phyloP scores from a whole-genome alignment of 805 yeast genomes.

The Lipomyces mesembrius region DNA sequence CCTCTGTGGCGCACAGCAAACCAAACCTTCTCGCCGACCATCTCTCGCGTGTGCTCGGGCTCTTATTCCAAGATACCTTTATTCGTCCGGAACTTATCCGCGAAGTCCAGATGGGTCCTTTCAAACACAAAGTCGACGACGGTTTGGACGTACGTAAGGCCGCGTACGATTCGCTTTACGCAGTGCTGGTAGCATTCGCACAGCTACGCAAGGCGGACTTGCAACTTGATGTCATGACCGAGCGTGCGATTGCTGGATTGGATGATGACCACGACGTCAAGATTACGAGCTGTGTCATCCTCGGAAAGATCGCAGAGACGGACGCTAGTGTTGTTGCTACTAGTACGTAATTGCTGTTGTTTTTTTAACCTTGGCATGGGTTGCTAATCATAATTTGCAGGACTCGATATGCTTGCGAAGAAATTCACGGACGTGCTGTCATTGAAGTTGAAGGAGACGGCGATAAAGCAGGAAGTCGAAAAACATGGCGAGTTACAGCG shows the following conservation, averaged over 20 bases:
- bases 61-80: slow-evolving; percentile 58
- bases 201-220: slow-evolving; percentile 9
- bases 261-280: slow-evolving; percentile 67
- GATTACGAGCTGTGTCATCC: slow-evolving; percentile 56
- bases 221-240: slow-evolving; percentile 40
- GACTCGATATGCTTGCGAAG: slow-evolving; percentile 42
- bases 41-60: slow-evolving; percentile 55
- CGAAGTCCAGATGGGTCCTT: slow-evolving; percentile 81
- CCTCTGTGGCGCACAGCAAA: slow-evolving; percentile 62
- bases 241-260: slow-evolving; percentile 57
- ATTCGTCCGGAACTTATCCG: slow-evolving; percentile 63
- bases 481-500: slow-evolving; percentile 53
- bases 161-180: slow-evolving; percentile 69
- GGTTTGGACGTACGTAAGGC: slow-evolving; percentile 75
- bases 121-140: slow-evolving; percentile 78
- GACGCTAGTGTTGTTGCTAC: slow-evolving; percentile 40
- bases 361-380: neutral
- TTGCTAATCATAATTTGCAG: slow-evolving; percentile 25
- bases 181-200: slow-evolving; percentile 46
- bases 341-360: slow-evolving; percentile 13
- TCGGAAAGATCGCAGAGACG: slow-evolving; percentile 48
- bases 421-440: slow-evolving; percentile 52
- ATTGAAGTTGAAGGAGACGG: slow-evolving; percentile 60
- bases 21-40: slow-evolving; percentile 55
- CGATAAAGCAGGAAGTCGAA: slow-evolving; percentile 71